Percentiles rank a stretch among this genome's conserved stretches.
Evolutionary conservation across 352 stramenopile species (phyloP).

Genomic region (Globisporangium paroecandrum): DNA sequence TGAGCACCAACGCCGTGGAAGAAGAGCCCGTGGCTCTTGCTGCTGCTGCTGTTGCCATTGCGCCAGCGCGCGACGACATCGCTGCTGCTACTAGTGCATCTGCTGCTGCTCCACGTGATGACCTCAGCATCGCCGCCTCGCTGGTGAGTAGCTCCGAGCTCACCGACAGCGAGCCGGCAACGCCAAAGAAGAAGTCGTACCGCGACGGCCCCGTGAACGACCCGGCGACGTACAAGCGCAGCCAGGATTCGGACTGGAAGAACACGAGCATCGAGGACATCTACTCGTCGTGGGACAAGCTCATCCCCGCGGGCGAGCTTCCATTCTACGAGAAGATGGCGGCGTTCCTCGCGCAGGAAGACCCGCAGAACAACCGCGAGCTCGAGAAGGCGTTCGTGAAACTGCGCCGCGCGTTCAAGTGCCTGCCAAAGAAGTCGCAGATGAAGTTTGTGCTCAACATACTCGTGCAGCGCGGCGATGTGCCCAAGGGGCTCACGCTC

Average conservation of each 20-base stretch:
- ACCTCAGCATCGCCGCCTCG: slow-evolving; percentile 4
- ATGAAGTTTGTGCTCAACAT: slow-evolving; percentile 86
- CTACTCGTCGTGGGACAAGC: slow-evolving; percentile 80
- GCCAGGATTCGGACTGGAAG: slow-evolving; percentile 71
- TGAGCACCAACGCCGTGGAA: neutral
- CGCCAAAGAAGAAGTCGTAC: slow-evolving; percentile 14
- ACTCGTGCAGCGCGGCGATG: slow-evolving; percentile 62
- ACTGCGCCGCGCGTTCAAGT: slow-evolving; percentile 86
- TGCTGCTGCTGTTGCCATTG: neutral
- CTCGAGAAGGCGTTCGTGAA: slow-evolving; percentile 85
- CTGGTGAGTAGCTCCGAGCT: neutral
- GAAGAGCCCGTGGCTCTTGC: neutral
- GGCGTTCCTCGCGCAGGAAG: slow-evolving; percentile 64
- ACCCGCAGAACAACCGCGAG: slow-evolving; percentile 72
- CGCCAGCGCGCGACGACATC: neutral
- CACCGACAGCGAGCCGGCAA: neutral
- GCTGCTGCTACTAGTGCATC: neutral
- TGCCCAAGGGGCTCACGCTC: slow-evolving; percentile 46
- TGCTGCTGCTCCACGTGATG: neutral
- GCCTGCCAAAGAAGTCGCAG: slow-evolving; percentile 88
- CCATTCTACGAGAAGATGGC: slow-evolving; percentile 79
- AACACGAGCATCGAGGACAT: slow-evolving; percentile 87
- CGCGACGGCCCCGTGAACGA: slow-evolving; percentile 59
- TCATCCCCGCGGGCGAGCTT: slow-evolving; percentile 65
- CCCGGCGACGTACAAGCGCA: slow-evolving; percentile 85